Conservation (phyloP, 2,329 filamentous ascomycete species). For the Trichoderma guizhouense region DNA sequence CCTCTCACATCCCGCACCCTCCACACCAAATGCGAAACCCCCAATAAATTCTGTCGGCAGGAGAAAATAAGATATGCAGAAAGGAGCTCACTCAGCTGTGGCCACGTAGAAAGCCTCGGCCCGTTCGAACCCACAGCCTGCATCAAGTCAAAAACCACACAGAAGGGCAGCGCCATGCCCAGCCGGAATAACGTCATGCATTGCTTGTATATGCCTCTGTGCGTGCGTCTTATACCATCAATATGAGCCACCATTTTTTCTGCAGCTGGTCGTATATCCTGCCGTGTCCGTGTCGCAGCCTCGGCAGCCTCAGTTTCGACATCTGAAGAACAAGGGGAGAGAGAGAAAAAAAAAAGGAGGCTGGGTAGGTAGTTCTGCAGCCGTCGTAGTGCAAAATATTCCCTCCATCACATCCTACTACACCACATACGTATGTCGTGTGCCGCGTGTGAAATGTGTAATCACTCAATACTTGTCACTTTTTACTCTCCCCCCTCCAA, state of each 20-base stretch:
- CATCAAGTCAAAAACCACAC: background rate
- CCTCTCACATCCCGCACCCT: background rate
- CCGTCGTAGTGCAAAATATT: background rate
- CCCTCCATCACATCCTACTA: background rate
- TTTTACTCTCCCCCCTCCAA: background rate
- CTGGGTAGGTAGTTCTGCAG: background rate
- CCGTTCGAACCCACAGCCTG: background rate
- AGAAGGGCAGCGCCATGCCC: background rate
- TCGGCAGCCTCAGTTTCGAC: background rate
- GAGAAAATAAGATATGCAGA: background rate
- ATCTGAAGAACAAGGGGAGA: background rate
- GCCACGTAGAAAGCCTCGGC: constrained; percentile 13
- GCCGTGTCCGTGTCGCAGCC: background rate
- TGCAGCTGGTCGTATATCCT: background rate
- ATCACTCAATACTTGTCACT: background rate
- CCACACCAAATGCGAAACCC: background rate
- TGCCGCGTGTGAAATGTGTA: background rate
- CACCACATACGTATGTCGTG: background rate
- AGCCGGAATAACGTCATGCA: background rate
- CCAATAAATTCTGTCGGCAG: background rate
- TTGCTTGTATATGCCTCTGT: background rate
- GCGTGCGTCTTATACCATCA: background rate
- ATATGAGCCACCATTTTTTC: background rate
- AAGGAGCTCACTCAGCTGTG: background rate
- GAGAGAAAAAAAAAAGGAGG: background rate